These are phyloP conservation scores for Tetracladium setigerum DNA, from an alignment of 495 filamentous ascomycete species.

Conservation along the genomic window DNA sequence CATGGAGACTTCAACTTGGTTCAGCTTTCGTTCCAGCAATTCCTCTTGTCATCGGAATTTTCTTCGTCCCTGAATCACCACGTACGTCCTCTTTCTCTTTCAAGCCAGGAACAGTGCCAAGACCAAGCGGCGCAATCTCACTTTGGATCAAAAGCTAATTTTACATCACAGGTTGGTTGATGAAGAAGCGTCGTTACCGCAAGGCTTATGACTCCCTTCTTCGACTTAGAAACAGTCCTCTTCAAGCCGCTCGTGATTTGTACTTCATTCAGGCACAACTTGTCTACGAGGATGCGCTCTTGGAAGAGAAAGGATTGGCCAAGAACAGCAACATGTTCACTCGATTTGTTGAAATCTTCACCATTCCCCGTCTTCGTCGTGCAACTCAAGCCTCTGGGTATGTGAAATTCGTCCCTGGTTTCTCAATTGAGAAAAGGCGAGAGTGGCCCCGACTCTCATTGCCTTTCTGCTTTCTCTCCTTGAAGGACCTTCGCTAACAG, in stretches of 20 bases:
- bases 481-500: too few species aligned
- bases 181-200: conserved; percentile 53
- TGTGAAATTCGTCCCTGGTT: too few species aligned
- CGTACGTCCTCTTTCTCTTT: too few species aligned
- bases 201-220: conserved; percentile 57
- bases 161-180: too few species aligned
- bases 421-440: too few species aligned
- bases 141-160: conserved; percentile 53
- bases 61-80: conserved; percentile 58
- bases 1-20: conserved; percentile 58
- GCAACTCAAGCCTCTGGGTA: conserved; percentile 55
- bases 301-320: conserved; percentile 17
- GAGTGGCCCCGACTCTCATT: too few species aligned
- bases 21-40: conserved; percentile 65
- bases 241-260: conserved; percentile 71
- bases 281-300: conserved; percentile 35
- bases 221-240: conserved; percentile 50
- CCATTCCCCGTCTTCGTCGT: conserved; percentile 58
- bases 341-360: conserved; percentile 58
- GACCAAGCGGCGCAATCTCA: too few species aligned
- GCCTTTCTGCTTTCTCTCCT: too few species aligned
- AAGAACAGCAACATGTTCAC: conserved; percentile 39
- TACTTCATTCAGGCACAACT: conserved; percentile 60
- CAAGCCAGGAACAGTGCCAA: too few species aligned
- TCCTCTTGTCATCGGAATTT: conserved; percentile 54